Evolutionary conservation across 2,329 filamentous ascomycete genomes (phyloP).

Genomic region (Trichoderma pleuroti): DNA sequence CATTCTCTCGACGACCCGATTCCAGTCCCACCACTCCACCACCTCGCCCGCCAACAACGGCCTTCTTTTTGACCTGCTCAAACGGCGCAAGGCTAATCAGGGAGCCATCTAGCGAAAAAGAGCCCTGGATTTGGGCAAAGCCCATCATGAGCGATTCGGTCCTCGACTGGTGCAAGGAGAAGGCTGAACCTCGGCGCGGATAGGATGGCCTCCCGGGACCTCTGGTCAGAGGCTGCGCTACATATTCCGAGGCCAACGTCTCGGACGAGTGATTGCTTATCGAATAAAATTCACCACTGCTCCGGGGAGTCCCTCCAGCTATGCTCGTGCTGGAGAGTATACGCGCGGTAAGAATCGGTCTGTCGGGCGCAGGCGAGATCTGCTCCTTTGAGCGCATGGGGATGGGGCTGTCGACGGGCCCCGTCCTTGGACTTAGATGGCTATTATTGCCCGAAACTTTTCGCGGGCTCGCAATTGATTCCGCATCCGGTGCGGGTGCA

Average conservation of each 20-base stretch:
- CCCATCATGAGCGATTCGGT: slow-evolving; percentile 92
- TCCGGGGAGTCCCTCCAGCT: slow-evolving; percentile 72
- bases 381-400: slow-evolving; percentile 42
- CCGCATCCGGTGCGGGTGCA: slow-evolving; percentile 40
- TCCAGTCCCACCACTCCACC: slow-evolving; percentile 83
- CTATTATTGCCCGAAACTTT: slow-evolving; percentile 38
- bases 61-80: slow-evolving; percentile 93
- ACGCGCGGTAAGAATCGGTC: slow-evolving; percentile 57
- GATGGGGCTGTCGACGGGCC: slow-evolving; percentile 35
- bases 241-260: slow-evolving; percentile 86
- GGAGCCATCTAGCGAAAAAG: slow-evolving; percentile 87
- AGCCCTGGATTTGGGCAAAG: slow-evolving; percentile 89
- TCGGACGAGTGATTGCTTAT: slow-evolving; percentile 93
- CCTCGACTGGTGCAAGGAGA: slow-evolving; percentile 43
- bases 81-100: slow-evolving; percentile 86
- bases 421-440: slow-evolving; percentile 38
- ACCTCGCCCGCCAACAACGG: slow-evolving; percentile 80
- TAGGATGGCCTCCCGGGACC: slow-evolving; percentile 41
- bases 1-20: slow-evolving; percentile 66
- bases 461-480: slow-evolving; percentile 30
- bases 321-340: slow-evolving; percentile 76
- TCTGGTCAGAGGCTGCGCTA: slow-evolving; percentile 46
- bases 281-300: slow-evolving; percentile 92
- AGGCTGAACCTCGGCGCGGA: slow-evolving; percentile 45
- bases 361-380: slow-evolving; percentile 54